Evolutionary conservation across 768 basidiomycete species (phyloP).

Genomic region (Amanita inopinata): DNA sequence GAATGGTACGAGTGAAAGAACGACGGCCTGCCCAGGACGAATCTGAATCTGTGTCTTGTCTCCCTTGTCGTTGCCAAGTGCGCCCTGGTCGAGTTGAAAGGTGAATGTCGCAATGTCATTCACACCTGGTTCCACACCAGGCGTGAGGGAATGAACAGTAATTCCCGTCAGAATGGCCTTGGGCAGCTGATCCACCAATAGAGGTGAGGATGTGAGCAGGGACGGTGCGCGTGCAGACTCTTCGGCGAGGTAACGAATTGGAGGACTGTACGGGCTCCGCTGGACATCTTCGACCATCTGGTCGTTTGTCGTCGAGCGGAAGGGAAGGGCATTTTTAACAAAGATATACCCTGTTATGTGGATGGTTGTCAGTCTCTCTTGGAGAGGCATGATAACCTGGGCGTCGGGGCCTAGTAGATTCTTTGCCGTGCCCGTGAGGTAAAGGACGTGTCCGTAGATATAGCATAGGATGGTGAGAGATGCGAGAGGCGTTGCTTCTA

Average conservation of each 20-base stretch:
- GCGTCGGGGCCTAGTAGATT: slow-evolving; percentile 42
- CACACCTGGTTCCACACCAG: background rate
- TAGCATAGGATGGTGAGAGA: slow-evolving; percentile 49
- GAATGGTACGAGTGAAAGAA: slow-evolving; percentile 44
- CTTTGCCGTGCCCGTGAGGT: slow-evolving; percentile 48
- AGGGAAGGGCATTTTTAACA: slow-evolving; percentile 44
- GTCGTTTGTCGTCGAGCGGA: slow-evolving; percentile 27
- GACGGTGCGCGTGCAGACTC: slow-evolving; percentile 20
- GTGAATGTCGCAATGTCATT: slow-evolving; percentile 34
- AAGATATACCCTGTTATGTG: slow-evolving; percentile 41
- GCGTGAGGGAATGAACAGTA: background rate
- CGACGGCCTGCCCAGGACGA: slow-evolving; percentile 40
- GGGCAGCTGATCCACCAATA: slow-evolving; percentile 31
- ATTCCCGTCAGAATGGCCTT: slow-evolving; percentile 24
- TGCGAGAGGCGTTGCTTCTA: slow-evolving; percentile 46
- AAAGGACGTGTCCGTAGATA: slow-evolving; percentile 44
- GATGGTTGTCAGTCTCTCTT: slow-evolving; percentile 39
- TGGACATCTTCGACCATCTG: slow-evolving; percentile 11
- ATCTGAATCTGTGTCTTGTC: slow-evolving; percentile 22
- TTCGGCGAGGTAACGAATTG: slow-evolving; percentile 40
- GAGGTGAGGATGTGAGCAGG: slow-evolving; percentile 10
- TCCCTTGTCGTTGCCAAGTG: slow-evolving; percentile 14
- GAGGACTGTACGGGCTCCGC: slow-evolving; percentile 49
- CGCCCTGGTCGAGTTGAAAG: slow-evolving; percentile 30
- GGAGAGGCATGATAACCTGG: slow-evolving; percentile 43